Evolutionary conservation across 805 yeast species (phyloP).

Genomic region (Suhomyces faveliae): DNA sequence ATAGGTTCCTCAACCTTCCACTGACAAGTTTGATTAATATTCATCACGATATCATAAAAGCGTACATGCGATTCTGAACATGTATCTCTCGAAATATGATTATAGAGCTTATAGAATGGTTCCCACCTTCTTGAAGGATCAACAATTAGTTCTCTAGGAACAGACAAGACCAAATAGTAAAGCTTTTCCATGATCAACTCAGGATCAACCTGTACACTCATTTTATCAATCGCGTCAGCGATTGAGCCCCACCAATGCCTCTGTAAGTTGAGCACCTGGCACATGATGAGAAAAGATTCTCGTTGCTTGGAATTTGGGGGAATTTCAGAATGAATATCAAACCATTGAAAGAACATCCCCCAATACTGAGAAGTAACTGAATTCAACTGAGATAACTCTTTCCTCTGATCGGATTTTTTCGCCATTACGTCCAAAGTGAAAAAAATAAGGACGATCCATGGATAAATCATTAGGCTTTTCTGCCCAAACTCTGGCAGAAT

Average conservation of each 20-base stretch:
- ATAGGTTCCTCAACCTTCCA: constrained; percentile 38
- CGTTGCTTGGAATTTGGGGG: constrained; percentile 5
- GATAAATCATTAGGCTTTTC: constrained; percentile 9
- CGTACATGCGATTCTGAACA: constrained; percentile 21
- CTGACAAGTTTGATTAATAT: constrained; percentile 20
- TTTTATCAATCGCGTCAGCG: constrained; percentile 16
- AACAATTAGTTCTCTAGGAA: constrained; percentile 6
- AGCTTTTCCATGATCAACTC: constrained; percentile 17
- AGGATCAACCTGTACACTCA: constrained; percentile 8
- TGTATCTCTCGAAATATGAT: constrained; percentile 10
- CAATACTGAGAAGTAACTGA: constrained; percentile 6
- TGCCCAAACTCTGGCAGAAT: constrained; percentile 1
- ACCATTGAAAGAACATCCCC: constrained; percentile 10
- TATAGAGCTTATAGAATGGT: constrained; percentile 22
- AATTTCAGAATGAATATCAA: constrained; percentile 12
- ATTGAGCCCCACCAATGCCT: constrained; percentile 30
- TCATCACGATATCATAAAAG: constrained; percentile 29
- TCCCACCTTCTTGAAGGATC: constrained; percentile 21
- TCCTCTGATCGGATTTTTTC: neutral
- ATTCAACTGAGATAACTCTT: neutral
- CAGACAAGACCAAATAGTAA: constrained; percentile 15
- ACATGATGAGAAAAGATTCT: constrained; percentile 24
- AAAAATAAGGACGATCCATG: constrained; percentile 17
- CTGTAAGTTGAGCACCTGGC: constrained; percentile 13
- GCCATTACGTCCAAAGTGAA: constrained; percentile 1